A percentile compares a stretch with the other conserved stretches of the same genome.
These are phyloP conservation scores for Termitomyces sp. DNA, from an alignment of 768 basidiomycete species.

Conservation along the genomic window DNA sequence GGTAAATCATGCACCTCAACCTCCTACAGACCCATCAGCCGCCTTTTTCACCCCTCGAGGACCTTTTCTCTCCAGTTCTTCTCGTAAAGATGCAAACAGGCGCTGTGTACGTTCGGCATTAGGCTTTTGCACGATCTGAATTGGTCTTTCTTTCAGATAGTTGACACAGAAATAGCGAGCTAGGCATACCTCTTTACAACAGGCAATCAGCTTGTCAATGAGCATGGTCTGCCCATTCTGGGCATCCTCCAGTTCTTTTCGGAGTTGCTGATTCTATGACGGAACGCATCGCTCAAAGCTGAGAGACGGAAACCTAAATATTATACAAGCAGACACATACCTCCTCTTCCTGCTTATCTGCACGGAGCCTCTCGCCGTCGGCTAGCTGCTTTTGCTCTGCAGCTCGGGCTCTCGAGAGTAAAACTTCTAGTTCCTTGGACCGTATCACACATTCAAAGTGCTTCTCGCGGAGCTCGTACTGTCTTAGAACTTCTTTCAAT, in stretches of 20 bases:
- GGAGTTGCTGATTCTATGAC: constrained; percentile 56
- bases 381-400: constrained; percentile 84
- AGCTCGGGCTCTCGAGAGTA: constrained; percentile 80
- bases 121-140: constrained; percentile 50
- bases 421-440: constrained; percentile 86
- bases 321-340: constrained; percentile 33
- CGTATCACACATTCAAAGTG: constrained; percentile 92
- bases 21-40: constrained; percentile 37
- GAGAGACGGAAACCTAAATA: constrained; percentile 8
- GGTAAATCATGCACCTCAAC: constrained; percentile 22
- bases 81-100: constrained; percentile 72
- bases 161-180: background rate
- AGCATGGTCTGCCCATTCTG: constrained; percentile 74
- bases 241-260: constrained; percentile 74
- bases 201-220: constrained; percentile 78
- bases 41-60: constrained; percentile 36
- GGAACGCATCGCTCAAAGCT: background rate
- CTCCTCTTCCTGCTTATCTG: constrained; percentile 70
- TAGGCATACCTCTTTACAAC: constrained; percentile 76
- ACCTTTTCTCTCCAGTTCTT: constrained; percentile 74
- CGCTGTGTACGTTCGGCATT: constrained; percentile 81
- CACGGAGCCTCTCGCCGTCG: constrained; percentile 64
- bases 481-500: constrained; percentile 79
- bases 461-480: constrained; percentile 86
- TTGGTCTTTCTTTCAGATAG: constrained; percentile 12